Conservation (phyloP, 768 basidiomycete genomes). For the Calocera viscosa region DNA sequence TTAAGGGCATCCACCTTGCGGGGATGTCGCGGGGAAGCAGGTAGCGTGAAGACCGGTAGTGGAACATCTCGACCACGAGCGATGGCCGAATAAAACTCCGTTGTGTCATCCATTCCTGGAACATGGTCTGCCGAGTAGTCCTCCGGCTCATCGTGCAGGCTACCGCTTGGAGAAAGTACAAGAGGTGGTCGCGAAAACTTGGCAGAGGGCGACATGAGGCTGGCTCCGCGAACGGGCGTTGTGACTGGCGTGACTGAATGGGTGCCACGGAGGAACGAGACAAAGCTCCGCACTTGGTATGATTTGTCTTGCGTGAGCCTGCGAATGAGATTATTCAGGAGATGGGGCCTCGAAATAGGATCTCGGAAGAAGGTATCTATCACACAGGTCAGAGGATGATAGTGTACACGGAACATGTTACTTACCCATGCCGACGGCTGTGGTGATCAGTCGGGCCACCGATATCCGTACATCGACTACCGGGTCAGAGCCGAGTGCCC, state of each 20-base stretch:
- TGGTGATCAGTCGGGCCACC: slow-evolving; percentile 58
- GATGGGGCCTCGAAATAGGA: slow-evolving; percentile 4
- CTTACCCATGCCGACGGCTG: slow-evolving; percentile 40
- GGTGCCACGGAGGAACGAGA: slow-evolving; percentile 5
- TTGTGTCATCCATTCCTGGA: slow-evolving; percentile 8
- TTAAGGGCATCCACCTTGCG: background rate
- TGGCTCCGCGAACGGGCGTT: background rate
- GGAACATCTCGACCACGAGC: background rate
- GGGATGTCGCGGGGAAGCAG: background rate
- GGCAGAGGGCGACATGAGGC: slow-evolving; percentile 9
- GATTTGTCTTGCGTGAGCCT: slow-evolving; percentile 13
- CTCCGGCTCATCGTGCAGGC: slow-evolving; percentile 9
- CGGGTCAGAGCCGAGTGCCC: slow-evolving; percentile 45
- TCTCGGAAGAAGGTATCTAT: slow-evolving; percentile 9
- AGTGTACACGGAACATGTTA: background rate
- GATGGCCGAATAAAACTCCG: background rate
- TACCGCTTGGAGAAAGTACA: background rate
- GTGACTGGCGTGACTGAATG: slow-evolving; percentile 8
- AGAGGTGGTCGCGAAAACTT: slow-evolving; percentile 15
- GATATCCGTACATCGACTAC: slow-evolving; percentile 80
- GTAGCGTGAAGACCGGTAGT: background rate
- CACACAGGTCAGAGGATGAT: background rate
- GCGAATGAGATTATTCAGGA: slow-evolving; percentile 10
- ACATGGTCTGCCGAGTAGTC: slow-evolving; percentile 6
- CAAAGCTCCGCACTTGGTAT: slow-evolving; percentile 14